Evolutionary conservation across 176 grass and related monocot species (phyloP).

Genomic region (Oryza australiensis): DNA sequence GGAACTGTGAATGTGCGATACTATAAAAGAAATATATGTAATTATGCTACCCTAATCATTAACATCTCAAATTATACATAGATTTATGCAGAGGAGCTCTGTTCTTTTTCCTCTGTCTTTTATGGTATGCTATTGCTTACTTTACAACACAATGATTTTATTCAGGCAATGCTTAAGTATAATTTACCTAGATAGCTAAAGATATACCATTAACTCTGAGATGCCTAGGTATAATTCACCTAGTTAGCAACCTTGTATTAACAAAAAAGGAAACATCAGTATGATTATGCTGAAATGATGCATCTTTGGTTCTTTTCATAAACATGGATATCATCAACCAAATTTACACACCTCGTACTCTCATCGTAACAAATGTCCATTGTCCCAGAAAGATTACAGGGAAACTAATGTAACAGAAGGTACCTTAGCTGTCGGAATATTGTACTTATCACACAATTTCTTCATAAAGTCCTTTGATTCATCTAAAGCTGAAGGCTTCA

Average conservation of each 20-base stretch:
- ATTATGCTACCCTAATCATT: not conserved
- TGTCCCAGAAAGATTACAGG: not conserved
- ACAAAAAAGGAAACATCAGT: not conserved
- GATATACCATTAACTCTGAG: not conserved
- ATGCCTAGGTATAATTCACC: not conserved
- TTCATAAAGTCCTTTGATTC: slow-evolving; percentile 96
- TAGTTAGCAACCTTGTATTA: not conserved
- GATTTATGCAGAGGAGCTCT: not conserved
- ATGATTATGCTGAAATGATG: not conserved
- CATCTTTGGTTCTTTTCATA: not conserved
- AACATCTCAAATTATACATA: slow-evolving; percentile 7
- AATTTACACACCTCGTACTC: not conserved
- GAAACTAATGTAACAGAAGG: slow-evolving; percentile 8
- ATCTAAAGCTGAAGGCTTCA: slow-evolving; percentile 76
- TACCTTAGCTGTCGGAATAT: slow-evolving; percentile 85
- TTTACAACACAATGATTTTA: not conserved
- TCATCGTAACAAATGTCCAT: not conserved
- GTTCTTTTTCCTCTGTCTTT: not conserved
- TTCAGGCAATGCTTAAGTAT: not conserved
- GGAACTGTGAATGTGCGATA: slow-evolving; percentile 69
- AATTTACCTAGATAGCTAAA: not conserved
- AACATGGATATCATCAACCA: not conserved
- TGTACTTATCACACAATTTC: slow-evolving; percentile 76
- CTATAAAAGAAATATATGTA: slow-evolving; percentile 41
- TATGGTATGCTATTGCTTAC: not conserved